A percentile compares a stretch with the other conserved stretches of the same genome.
Conservation (phyloP, 2,329 filamentous ascomycete species). For the Apiospora rasikravindrae region DNA sequence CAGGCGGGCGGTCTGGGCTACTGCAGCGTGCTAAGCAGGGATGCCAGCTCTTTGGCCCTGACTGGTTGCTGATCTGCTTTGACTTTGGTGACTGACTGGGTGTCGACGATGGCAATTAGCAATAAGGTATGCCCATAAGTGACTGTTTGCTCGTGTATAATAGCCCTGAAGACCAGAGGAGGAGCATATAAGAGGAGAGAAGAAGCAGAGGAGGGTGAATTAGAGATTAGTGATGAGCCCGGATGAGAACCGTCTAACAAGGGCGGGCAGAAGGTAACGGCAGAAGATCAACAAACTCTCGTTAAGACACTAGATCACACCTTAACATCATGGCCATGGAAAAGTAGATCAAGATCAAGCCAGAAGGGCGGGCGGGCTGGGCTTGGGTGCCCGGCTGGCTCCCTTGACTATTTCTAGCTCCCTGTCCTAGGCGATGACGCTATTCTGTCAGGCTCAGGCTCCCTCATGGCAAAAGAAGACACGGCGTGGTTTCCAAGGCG, state of each 20-base stretch:
- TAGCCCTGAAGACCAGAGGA: neutral
- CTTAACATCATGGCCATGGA: neutral
- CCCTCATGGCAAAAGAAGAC: neutral
- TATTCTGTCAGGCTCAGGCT: neutral
- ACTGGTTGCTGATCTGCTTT: neutral
- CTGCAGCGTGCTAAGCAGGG: neutral
- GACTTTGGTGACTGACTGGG: neutral
- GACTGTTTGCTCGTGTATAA: neutral
- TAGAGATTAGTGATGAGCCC: neutral
- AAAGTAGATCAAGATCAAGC: neutral
- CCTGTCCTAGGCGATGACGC: neutral
- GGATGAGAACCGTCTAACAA: neutral
- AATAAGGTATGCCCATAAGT: neutral
- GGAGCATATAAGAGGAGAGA: neutral
- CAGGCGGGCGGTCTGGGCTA: neutral
- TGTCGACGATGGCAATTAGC: neutral
- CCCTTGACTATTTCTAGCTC: neutral
- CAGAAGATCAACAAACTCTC: neutral
- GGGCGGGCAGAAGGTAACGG: neutral
- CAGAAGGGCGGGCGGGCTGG: conserved; percentile 1
- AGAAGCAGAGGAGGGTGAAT: neutral
- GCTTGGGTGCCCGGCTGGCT: neutral
- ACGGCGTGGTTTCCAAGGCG: conserved; percentile 3
- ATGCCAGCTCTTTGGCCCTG: neutral
- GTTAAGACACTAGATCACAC: conserved; percentile 3